Base-by-base conservation (phyloP, 2,329 filamentous ascomycete genomes). In the Calonectria henricotiae region DNA sequence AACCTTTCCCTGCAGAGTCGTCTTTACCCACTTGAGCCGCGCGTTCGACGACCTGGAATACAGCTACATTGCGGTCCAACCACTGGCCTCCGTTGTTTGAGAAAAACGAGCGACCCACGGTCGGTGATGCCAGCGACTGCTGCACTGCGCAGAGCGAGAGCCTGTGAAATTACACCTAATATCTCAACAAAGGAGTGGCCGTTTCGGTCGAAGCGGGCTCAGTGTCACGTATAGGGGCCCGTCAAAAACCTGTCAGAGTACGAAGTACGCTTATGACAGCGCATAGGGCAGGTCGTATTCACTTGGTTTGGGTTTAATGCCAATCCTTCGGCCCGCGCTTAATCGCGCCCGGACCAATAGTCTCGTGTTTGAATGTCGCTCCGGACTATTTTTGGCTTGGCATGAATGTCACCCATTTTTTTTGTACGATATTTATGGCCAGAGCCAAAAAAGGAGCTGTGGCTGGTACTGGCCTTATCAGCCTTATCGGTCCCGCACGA, bases 301-400 rank as follows among this genome's bases (percentile, higher is more conserved):
- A 58, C 51, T 51, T 37, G 12, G 13, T 58, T 58, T 58, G 51
- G 51, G 51, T 58, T 58, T 58, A 58, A 58, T 58, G 32, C 20
- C 32, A 7, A 15, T 25, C 17, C 30, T 17, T 25, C n/a, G 51
- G 39, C 32, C 51, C 51, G 51, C 51, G 51, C 23, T 58, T 58
- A 58, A 37, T 13, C 11, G 35, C 20, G 51, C 51, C 32, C 32
- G 32, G 51, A 4, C 51, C 51, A 58, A 58, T 58, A 25, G 51
- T 58, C 51, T 58, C 51, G n/a, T 55, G 17, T 55, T 25, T 15
- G 51, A 39, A 39, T 55, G 51, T 25, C 15, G 32, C 12, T 55
- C 35, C n/a, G 17, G 32, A 35, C 51, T 58, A 58, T 58, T 58
- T 58, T 58, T 58, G 51, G 51, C 51, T 37, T 58, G 35, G 51